Base-by-base conservation (phyloP, 345 rosid species). In the Salix purpurea region DNA sequence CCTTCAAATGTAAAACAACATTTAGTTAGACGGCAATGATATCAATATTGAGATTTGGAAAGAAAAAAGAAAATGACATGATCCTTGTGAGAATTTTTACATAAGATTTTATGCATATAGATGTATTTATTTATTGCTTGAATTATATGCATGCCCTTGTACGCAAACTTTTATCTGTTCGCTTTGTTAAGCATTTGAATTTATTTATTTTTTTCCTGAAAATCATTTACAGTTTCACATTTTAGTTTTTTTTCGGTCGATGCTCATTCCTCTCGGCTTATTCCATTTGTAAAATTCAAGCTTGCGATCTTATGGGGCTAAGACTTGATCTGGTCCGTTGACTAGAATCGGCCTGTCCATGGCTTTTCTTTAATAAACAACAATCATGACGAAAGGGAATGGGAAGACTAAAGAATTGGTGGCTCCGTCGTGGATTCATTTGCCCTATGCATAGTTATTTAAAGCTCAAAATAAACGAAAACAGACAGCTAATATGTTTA, bases 381-480 rank as follows among this genome's bases (percentile, higher is more conserved):
- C 61, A 82, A 85, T 85, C 72, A 85, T 80, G 76, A 69, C 68
- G 75, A 78, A 83, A 75, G 7, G 61, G 65, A 68, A 52, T 10
- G n/a, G 23, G 16, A 24, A 30, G 67, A 23, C 21, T 7, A n/a
- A 36, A 37, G 48, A 56, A 75, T 18, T 15, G 80, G 65, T 67
- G 78, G 78, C 64, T 46, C 67, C 58, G 77, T 58, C 79, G 34
- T 30, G 5, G 36, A 65, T 72, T 24, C 36, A 1, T 56, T 34
- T n/a, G 26, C 61, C 26, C n/a, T 11, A 9, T 56, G 62, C 62
- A 4, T 56, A 0, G 14, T 56, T 56, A 56, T n/a, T 56, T 56
- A n/a, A n/a, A n/a, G 6, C 42, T 78, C 44, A 68, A 32, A 21
- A 67, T 64, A 19, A 46, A 18, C 7, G 30, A 23, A 0, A 6